These are phyloP conservation scores for Fusarium vanettenii DNA, from an alignment of 2,329 filamentous ascomycete genomes.

Conservation along the genomic window DNA sequence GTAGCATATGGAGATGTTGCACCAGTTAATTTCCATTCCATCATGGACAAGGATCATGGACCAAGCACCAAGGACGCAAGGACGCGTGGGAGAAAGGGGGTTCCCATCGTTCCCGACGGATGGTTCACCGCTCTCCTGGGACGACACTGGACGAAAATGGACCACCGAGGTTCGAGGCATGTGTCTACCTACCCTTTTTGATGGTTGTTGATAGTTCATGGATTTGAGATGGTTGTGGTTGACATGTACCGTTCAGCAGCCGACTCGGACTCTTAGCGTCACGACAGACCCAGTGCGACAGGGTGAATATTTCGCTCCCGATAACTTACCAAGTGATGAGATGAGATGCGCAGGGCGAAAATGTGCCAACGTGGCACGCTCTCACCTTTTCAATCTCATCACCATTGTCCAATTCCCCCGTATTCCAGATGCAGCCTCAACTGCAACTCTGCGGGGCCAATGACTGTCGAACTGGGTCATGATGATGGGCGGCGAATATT, in stretches of 20 bases:
- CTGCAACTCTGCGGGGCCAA: neutral
- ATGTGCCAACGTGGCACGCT: slow-evolving; percentile 9
- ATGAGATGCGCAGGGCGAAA: neutral
- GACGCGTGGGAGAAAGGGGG: slow-evolving; percentile 36
- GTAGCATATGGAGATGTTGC: slow-evolving; percentile 37
- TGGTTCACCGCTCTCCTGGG: slow-evolving; percentile 25
- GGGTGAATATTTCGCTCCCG: neutral
- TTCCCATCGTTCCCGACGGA: slow-evolving; percentile 26
- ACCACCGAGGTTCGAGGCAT: neutral
- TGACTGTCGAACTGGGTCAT: neutral
- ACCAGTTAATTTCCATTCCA: slow-evolving; percentile 42
- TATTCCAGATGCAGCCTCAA: neutral
- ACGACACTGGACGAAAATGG: neutral
- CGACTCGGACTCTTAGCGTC: neutral
- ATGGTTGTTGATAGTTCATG: neutral
- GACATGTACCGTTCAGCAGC: neutral
- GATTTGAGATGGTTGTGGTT: neutral
- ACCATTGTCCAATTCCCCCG: neutral
- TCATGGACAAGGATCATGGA: slow-evolving; percentile 36
- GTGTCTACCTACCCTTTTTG: neutral
- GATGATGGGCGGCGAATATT: neutral
- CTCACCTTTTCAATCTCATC: neutral
- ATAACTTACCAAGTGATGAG: neutral
- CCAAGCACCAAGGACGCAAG: slow-evolving; percentile 14
- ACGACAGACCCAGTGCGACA: neutral